These are phyloP conservation scores for Eucalyptus cladocalyx DNA, from an alignment of 345 rosid genomes.

Conservation along the genomic window DNA sequence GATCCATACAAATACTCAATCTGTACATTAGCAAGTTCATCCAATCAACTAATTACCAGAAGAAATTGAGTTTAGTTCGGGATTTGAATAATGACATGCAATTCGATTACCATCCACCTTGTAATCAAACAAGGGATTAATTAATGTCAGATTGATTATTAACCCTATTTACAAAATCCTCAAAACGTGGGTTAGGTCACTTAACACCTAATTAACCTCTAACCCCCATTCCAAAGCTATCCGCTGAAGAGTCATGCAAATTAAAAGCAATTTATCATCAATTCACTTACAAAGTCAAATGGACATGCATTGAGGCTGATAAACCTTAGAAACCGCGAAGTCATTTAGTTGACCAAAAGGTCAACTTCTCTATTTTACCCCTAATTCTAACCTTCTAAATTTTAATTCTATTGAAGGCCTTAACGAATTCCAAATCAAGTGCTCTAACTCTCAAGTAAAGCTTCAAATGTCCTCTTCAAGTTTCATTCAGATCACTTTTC, in stretches of 20 bases:
- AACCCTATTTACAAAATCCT: background rate
- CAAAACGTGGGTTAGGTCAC: background rate
- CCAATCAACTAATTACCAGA: background rate
- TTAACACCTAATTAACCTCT: background rate
- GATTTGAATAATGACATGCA: background rate
- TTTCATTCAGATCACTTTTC: no score
- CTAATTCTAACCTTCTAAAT: background rate
- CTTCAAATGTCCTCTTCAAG: background rate
- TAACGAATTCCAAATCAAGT: background rate
- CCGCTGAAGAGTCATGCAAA: background rate
- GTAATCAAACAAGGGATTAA: background rate
- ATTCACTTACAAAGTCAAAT: background rate
- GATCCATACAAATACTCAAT: background rate
- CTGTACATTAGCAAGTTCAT: background rate
- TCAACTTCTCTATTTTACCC: background rate
- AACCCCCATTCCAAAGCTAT: background rate
- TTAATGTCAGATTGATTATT: background rate
- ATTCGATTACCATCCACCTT: background rate
- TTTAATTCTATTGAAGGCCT: background rate
- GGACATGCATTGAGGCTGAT: background rate
- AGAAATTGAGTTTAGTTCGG: background rate
- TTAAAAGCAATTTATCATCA: background rate
- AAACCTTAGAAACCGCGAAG: background rate
- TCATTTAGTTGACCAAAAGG: background rate
- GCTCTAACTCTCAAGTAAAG: background rate